Base-by-base conservation (phyloP, 208 protist species). In the Wallacemonas sp. region DNA sequence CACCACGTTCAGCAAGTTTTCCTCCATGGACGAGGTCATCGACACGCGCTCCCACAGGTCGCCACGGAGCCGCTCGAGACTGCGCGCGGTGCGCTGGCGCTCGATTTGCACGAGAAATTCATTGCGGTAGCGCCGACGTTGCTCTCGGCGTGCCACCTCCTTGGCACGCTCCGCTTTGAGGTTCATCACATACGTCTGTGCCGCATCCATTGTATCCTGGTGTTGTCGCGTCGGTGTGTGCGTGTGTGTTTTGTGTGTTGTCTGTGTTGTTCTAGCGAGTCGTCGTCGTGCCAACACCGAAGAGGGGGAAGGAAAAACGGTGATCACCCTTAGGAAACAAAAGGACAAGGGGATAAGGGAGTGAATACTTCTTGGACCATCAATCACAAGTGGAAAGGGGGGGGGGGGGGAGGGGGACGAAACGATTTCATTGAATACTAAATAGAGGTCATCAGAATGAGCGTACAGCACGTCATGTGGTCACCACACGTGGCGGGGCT, bases 1-100 rank as follows among this genome's bases (percentile, higher is more conserved):
- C 10, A 95, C 45, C 25, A 77, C 71, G n/a, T 62, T 39, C 20
- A 87, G 65, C 18, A 95, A 54, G 12, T 83, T 72, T 38, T 78
- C 57, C 77, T 95, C 90, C 45, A 76, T 66, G 16, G 38, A 65
- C 33, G 20, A 38, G 22, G 31, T 59, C 52, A 59, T 59, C n/a
- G 52, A 59, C 7, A 59, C 52, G n/a, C 28, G 52, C 18, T 41
- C 12, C 52, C 52, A 59, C 29, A 59, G 31, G 20, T 59, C 32
- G 22, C 52, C 52, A 2, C 32, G 52, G 29, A 59, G 20, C 8
- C 52, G 52, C 32, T 59, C 52, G 3, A 59, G 20, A n/a, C 52
- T 59, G 32, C 52, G 52, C 10, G 28, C 52, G 32, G 52, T 59
- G 10, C 52, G 26, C n/a, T 59, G 26, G 10, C 39, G 36, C n/a